Percentiles rank a stretch among this genome's conserved stretches.
phyloP scores from a whole-genome alignment of 306 rosid species.

The Prunus persica region Prunus_persica_NCBIv2 NC_034012.1:4810501-4811000 shows the following conservation, averaged over 20 bases:
- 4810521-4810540: slow-evolving; percentile 22
- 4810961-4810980: too few species aligned
- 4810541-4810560: neutral
- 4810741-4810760: slow-evolving; percentile 27
- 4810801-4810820: neutral
- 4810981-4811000: too few species aligned
- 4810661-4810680: slow-evolving; percentile 34
- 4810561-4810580: neutral
- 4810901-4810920: too few species aligned
- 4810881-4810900: too few species aligned
- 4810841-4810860: too few species aligned
- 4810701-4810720: slow-evolving; percentile 46
- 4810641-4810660: neutral
- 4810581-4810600: neutral
- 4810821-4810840: neutral
- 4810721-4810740: slow-evolving; percentile 37
- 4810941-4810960: too few species aligned
- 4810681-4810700: slow-evolving; percentile 24
- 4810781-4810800: neutral
- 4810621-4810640: neutral
- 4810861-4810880: too few species aligned
- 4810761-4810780: neutral
- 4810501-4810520: too few species aligned
- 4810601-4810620: neutral
- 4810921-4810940: too few species aligned